These are phyloP conservation scores for Lolium perenne DNA, from an alignment of 176 grass and related monocot genomes.

Conservation along the genomic window DNA sequence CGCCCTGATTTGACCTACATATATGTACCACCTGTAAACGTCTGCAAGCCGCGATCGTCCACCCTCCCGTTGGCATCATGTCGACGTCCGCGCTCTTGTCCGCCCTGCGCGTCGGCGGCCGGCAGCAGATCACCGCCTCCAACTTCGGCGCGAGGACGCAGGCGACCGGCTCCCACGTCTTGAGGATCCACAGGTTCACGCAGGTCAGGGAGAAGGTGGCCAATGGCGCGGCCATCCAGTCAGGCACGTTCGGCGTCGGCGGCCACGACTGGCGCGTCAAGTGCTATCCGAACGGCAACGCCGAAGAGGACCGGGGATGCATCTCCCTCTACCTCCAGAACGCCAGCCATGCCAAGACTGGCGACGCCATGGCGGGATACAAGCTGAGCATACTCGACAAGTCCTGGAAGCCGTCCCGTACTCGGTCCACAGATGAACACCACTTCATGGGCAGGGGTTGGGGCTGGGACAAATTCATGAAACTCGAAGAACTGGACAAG, in stretches of 20 bases:
- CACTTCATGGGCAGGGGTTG: not conserved
- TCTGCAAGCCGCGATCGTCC: not conserved
- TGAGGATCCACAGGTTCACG: not conserved
- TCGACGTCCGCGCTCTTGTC: not conserved
- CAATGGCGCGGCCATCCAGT: not conserved
- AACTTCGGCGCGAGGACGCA: not conserved
- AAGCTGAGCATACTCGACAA: not conserved
- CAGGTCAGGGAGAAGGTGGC: not conserved
- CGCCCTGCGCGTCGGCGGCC: not conserved
- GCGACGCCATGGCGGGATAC: not conserved
- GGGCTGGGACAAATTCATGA: not conserved
- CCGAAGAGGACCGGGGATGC: not conserved
- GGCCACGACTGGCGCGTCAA: not conserved
- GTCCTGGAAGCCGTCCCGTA: not conserved
- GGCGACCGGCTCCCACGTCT: not conserved
- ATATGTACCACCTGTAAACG: not conserved
- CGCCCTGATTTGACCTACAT: not conserved
- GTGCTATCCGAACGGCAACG: not conserved
- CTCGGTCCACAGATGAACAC: not conserved
- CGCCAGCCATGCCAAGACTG: not conserved
- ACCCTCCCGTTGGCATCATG: not conserved
- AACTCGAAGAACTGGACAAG: not conserved
- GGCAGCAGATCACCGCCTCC: not conserved
- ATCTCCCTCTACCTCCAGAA: not conserved
- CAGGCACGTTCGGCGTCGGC: not conserved